phyloP scores from a whole-genome alignment of 352 stramenopile species.

The Pythium guiyangense region DNA sequence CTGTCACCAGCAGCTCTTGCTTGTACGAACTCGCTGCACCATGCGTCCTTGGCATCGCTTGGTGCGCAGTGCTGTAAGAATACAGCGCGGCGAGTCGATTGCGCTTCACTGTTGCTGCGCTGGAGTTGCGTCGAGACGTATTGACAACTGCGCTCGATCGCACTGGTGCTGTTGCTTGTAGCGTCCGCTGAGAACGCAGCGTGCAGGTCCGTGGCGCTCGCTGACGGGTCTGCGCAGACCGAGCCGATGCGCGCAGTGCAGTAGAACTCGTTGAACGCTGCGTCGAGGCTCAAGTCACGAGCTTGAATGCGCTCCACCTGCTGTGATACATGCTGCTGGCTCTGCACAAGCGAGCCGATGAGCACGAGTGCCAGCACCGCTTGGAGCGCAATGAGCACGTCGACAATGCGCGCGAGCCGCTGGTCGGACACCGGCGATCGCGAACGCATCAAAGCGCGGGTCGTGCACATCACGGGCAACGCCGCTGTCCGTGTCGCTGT shows the following conservation, averaged over 20 bases:
- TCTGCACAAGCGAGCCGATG: not conserved
- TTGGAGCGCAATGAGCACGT: constrained; percentile 1
- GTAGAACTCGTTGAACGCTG: constrained; percentile 6
- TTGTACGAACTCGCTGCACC: constrained; percentile 5
- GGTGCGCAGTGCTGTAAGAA: constrained; percentile 3
- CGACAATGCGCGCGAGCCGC: not conserved
- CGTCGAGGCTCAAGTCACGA: not conserved
- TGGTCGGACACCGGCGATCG: not conserved
- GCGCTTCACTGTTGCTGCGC: not conserved
- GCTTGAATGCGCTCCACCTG: not conserved
- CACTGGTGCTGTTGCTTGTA: not conserved
- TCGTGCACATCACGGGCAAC: not conserved
- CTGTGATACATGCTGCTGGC: not conserved
- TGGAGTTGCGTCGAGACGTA: not conserved
- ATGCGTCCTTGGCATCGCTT: constrained; percentile 4
- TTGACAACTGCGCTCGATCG: constrained; percentile 1
- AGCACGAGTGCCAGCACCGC: not conserved
- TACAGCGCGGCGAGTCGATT: not conserved
- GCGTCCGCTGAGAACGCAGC: not conserved
- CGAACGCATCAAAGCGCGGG: not conserved
- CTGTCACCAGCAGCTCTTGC: not conserved
- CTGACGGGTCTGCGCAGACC: constrained; percentile 1
- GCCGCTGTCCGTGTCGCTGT: not conserved
- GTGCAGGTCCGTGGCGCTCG: not conserved
- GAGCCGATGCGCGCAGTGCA: not conserved